phyloP scores from a whole-genome alignment of 2,329 filamentous ascomycete genomes.

The Lasiodiplodia hormozganensis region DNA sequence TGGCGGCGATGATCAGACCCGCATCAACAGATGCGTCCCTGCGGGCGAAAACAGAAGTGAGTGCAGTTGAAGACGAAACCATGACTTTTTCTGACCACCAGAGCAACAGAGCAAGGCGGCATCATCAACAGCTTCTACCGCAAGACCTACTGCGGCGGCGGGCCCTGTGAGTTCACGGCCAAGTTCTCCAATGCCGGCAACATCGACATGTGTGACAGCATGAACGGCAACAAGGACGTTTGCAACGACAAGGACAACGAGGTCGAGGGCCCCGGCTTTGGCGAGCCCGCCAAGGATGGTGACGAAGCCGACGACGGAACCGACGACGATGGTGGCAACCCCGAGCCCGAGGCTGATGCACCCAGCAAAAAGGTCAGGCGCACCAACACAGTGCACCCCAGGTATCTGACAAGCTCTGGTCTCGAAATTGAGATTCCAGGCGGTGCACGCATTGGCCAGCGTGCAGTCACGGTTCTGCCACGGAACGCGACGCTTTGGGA shows the following conservation, averaged over 20 bases:
- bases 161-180: not conserved
- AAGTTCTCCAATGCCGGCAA: not conserved
- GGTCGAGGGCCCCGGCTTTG: not conserved
- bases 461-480: not conserved
- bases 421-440: not conserved
- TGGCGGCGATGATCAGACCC: not conserved
- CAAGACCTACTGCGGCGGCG: not conserved
- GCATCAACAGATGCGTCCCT: constrained; percentile 5
- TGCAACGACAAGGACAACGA: not conserved
- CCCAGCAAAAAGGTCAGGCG: too few relatives aligned
- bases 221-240: not conserved
- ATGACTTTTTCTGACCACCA: too few relatives aligned
- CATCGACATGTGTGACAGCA: not conserved
- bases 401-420: not conserved
- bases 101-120: too few relatives aligned
- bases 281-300: not conserved
- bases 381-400: not conserved
- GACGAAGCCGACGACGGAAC: not conserved
- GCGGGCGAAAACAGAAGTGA: constrained; percentile 1
- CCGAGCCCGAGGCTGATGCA: not conserved
- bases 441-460: constrained; percentile 2
- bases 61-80: not conserved
- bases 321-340: not conserved
- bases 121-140: too few relatives aligned
- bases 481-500: not conserved